Evolutionary conservation across 768 basidiomycete species (phyloP).

Genomic region (Pulveroboletus sp.): DNA sequence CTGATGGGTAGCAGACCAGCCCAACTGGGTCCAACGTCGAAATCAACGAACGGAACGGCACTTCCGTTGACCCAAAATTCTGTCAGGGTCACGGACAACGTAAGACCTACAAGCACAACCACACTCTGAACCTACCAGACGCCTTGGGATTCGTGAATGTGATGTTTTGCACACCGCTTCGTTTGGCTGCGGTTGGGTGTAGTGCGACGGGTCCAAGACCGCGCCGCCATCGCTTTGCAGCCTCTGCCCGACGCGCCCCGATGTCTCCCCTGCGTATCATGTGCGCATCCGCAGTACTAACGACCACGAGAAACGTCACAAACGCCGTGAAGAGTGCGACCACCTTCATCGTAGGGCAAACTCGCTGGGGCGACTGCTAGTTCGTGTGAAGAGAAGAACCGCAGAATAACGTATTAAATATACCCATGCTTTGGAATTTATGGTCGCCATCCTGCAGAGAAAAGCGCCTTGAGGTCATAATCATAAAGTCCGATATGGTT

Average conservation of each 20-base stretch:
- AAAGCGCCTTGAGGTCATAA: too few species aligned
- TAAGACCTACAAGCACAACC: background rate
- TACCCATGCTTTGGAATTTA: background rate
- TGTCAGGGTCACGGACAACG: conserved; percentile 16
- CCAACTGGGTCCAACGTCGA: conserved; percentile 74
- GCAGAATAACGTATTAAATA: background rate
- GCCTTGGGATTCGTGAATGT: conserved; percentile 67
- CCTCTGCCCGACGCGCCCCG: conserved; percentile 42
- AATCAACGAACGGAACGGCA: conserved; percentile 64
- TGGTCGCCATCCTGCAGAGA: too few species aligned
- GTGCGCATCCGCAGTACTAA: conserved; percentile 11
- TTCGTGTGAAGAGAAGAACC: background rate
- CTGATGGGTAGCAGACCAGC: conserved; percentile 72
- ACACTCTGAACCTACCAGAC: conserved; percentile 37
- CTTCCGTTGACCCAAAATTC: conserved; percentile 70
- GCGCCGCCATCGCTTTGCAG: conserved; percentile 38
- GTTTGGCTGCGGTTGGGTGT: conserved; percentile 1
- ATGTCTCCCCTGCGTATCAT: conserved; percentile 38
- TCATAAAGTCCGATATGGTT: too few species aligned
- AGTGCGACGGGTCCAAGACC: background rate
- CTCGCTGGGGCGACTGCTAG: background rate
- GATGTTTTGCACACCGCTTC: conserved; percentile 47
- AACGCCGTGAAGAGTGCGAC: conserved; percentile 3
- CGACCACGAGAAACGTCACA: conserved; percentile 8
- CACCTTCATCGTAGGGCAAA: conserved; percentile 7